Conservation (phyloP, 2,329 filamentous ascomycete species). For the Penicillium rolfsii region DNA sequence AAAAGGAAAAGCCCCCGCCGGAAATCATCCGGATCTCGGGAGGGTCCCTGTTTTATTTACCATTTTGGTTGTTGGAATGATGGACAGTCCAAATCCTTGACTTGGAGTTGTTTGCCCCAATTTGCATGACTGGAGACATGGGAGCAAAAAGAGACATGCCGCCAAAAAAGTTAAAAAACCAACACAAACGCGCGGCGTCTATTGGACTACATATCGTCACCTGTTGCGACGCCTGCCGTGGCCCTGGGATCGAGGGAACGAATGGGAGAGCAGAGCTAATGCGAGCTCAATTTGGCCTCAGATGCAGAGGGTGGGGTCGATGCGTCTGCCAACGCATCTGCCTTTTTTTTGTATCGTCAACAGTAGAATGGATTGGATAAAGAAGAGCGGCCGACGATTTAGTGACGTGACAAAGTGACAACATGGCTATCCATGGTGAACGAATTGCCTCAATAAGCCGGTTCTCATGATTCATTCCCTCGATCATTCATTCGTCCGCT, state of each 20-base stretch:
- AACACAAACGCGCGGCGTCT: conserved; percentile 32
- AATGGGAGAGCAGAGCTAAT: conserved; percentile 27
- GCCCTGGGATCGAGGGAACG: conserved; percentile 18
- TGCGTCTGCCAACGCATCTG: conserved; percentile 30
- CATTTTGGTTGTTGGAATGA: neutral
- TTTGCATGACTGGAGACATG: neutral
- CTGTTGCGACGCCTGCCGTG: conserved; percentile 29
- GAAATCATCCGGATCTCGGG: conserved; percentile 7
- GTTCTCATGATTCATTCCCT: conserved; percentile 3
- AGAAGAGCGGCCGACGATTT: neutral
- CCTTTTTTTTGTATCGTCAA: neutral
- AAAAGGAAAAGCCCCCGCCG: conserved; percentile 2
- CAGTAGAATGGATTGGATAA: neutral
- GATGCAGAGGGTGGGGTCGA: conserved; percentile 16
- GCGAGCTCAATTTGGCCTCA: conserved; percentile 28
- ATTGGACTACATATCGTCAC: conserved; percentile 31
- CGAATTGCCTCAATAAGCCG: neutral
- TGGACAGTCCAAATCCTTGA: neutral
- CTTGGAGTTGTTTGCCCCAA: neutral
- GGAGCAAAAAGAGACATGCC: conserved; percentile 2
- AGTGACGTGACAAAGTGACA: neutral
- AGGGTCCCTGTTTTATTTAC: conserved; percentile 2
- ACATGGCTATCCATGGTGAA: neutral
- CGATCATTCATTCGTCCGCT: neutral
- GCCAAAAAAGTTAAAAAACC: conserved; percentile 23